Evolutionary conservation across 345 rosid genomes (phyloP), one percentile per base, ranked within the genome.

Genomic region (Melaleuca alternifolia): DNA sequence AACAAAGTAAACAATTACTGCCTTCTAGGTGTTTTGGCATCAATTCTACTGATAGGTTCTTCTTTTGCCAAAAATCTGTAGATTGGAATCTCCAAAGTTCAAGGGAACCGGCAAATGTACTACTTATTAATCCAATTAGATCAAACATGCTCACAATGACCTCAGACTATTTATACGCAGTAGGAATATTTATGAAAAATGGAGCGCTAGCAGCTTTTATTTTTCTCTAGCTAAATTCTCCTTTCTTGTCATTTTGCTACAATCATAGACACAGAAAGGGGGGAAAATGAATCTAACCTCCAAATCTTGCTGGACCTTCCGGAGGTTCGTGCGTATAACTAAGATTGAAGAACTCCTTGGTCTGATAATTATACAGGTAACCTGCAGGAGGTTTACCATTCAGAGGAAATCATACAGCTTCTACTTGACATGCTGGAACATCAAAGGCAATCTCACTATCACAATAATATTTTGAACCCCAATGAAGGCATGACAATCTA

Each of bases 291-390:
- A 88, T 88, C 95, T 46, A 87, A 97, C 99, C 99, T 95, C 96
- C 99, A 86, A 96, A 93, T 83, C 91, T 96, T 54, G 98, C 95
- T 79, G 97, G 94, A 87, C 98, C 98, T 90, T 92, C 94, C 5
- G 95, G 92, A 86, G 91, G 92, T 89, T 94, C 97, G 23, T 93
- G 99, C 21, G 95, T 95, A 92, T 94, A 93, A 90, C 98, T 98
- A 89, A 98, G 98, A 91, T 98, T 95, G 86, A 94, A 98, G 89
- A 94, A 92, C 89, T 98, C 99, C 91, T 92, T 94, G 46, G 99
- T 93, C 89, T 96, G 99, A 90, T 89, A 93, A 86, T 95, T 98
- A 88, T 91, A 96, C 50, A 98, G 92, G 91, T 98, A 95, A 59
- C 99, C 99, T 96, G 93, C 91, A 90, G 89, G 7, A 30, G 82